These are phyloP conservation scores for Lophiotrema nucula DNA, from an alignment of 495 filamentous ascomycete species.

Conservation along the genomic window DNA sequence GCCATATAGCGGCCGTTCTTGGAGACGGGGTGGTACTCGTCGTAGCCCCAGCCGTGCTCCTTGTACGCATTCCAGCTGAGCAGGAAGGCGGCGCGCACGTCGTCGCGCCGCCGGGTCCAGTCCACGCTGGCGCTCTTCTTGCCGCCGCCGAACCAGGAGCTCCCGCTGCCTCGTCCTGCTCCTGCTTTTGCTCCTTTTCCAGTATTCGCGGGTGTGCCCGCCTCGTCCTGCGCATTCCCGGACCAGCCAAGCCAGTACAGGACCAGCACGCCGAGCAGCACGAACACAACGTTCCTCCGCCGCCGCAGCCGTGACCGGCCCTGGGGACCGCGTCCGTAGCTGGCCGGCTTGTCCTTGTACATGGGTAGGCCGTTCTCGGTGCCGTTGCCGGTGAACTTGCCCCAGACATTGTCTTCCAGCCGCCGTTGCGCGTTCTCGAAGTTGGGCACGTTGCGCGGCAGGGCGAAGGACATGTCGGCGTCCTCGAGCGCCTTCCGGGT, in stretches of 20 bases:
- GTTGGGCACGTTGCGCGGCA: conserved; percentile 68
- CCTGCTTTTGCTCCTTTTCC: neutral
- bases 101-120: conserved; percentile 75
- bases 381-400: conserved; percentile 40
- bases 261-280: conserved; percentile 51
- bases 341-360: conserved; percentile 98
- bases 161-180: neutral
- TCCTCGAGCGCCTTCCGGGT: conserved; percentile 40
- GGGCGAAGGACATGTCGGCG: conserved; percentile 61
- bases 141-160: conserved; percentile 8
- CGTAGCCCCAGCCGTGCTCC: conserved; percentile 87
- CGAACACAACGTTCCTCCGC: conserved; percentile 54
- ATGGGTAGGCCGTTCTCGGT: conserved; percentile 71
- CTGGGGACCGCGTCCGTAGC: conserved; percentile 53
- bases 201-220: neutral
- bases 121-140: conserved; percentile 44
- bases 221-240: neutral
- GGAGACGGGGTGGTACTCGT: conserved; percentile 79
- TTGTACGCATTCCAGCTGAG: conserved; percentile 92
- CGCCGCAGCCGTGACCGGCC: conserved; percentile 41
- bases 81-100: conserved; percentile 85
- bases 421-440: conserved; percentile 67
- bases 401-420: conserved; percentile 59
- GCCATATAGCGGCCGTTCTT: conserved; percentile 83
- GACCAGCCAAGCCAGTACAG: conserved; percentile 58